phyloP scores from a whole-genome alignment of 352 stramenopile species.

The Phytophthora sansomeana region DNA sequence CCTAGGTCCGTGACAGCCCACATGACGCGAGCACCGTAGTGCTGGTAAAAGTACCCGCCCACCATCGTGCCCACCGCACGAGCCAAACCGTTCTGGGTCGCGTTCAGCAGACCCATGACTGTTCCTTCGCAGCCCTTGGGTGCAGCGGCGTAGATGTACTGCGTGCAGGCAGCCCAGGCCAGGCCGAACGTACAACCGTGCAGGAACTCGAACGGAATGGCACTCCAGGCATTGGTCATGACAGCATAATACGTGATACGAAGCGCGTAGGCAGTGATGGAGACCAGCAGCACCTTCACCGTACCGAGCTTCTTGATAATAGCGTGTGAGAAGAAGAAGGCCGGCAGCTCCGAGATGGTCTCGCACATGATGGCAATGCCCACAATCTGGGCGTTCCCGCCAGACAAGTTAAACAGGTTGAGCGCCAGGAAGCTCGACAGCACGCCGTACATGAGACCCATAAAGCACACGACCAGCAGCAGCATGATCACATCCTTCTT shows the following conservation, averaged over 20 bases:
- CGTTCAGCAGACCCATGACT: slow-evolving; percentile 65
- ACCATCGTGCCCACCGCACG: slow-evolving; percentile 60
- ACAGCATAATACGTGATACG: slow-evolving; percentile 63
- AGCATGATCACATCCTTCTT: slow-evolving; percentile 68
- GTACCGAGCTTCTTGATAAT: slow-evolving; percentile 73
- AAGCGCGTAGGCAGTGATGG: slow-evolving; percentile 56
- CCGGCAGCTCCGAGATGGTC: slow-evolving; percentile 67
- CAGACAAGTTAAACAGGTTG: slow-evolving; percentile 78
- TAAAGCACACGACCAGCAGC: slow-evolving; percentile 71
- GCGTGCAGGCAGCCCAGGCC: slow-evolving; percentile 59
- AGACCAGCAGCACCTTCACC: slow-evolving; percentile 62
- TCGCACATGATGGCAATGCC: slow-evolving; percentile 58
- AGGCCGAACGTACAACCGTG: slow-evolving; percentile 63
- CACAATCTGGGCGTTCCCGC: slow-evolving; percentile 69
- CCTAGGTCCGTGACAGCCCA: slow-evolving; percentile 62
- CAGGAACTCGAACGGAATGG: slow-evolving; percentile 67
- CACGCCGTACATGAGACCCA: slow-evolving; percentile 79
- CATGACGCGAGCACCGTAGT: slow-evolving; percentile 60
- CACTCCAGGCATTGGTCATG: slow-evolving; percentile 68
- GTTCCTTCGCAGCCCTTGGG: slow-evolving; percentile 57
- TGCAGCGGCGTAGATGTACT: slow-evolving; percentile 61
- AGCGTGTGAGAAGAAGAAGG: slow-evolving; percentile 75
- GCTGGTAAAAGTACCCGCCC: slow-evolving; percentile 67
- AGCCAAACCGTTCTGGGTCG: slow-evolving; percentile 63
- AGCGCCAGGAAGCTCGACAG: slow-evolving; percentile 77